Base-by-base conservation (phyloP, 805 yeast genomes). In the Dipodascus albidus region DNA sequence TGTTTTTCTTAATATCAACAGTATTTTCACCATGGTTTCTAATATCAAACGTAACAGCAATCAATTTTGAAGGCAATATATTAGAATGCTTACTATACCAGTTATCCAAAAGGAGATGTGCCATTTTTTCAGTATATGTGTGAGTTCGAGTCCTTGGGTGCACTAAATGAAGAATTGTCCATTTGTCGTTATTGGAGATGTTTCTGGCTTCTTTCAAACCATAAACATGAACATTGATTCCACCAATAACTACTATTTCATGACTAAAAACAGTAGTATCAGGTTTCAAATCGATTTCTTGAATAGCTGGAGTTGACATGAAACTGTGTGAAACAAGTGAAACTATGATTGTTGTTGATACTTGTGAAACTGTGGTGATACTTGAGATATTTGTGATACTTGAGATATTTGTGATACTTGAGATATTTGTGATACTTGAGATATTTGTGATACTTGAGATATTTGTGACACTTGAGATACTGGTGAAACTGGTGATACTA, bases 1-100 rank as follows among this genome's bases (percentile, higher is more conserved):
- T 51, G 62, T 78, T 80, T 38, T 65, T 62, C 15, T 31, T 27
- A 2, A 55, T 60, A 48, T 71, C 69, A 2, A 76, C 63, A 8
- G 59, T 51, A 35, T 85, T 67, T 21, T 66, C 66, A 2, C 86
- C 85, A 59, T 81, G 85, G 62, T 81, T 80, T 33, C 82, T 70
- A 55, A 67, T 61, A 59, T 81, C 85, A 57, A 76, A 77, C 0
- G 78, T 69, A 9, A 77, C 77, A 48, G 75, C 74, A 35, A 80
- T 69, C 52, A 76, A 58, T 14, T 17, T 38, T 4, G 20, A 14
- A 2, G 64, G 61, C 19, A 54, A 17, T 3, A 3, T 9, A 4
- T 20, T 19, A 3, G 15, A 11, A n/a, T 23, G 23, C n/a, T 20
- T 49, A 15, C 51, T 27, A 11, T 27, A 27, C 44, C 51, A 54